Base-by-base conservation (phyloP, 768 basidiomycete species). In the Suillus clintonianus region DNA sequence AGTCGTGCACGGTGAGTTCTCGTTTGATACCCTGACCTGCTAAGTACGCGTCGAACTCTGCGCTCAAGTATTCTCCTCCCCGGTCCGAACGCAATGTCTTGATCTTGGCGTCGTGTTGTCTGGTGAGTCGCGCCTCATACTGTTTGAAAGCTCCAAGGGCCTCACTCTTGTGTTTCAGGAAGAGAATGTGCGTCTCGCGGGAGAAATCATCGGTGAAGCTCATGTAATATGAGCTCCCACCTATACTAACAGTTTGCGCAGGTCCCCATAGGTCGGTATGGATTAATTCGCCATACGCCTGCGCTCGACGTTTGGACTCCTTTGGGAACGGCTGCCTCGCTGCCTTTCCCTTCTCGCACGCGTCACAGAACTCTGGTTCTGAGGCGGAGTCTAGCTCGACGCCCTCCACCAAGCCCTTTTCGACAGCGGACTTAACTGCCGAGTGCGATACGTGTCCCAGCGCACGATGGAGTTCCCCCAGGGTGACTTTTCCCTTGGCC, bases 141-240 rank as follows among this genome's bases (percentile, higher is more conserved):
- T 66, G 51, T 15, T 68, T 65, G 62, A 76, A 79, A 10, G 71
- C 65, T 13, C 62, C 60, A 9, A 76, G 63, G 1, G 71, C 67
- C 24, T 75, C 54, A 37, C 72, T 71, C 62, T 81, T 82, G 1
- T 55, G 60, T 9, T 64, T 62, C 10, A 80, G 62, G n/a, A 74
- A 65, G 48, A 68, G 65, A 7, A 76, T 47, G 5, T 65, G 66
- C 13, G 71, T 73, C 17, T 67, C 62, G 8, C 74, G 69, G 0
- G 75, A 65, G 32, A 67, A 59, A 45, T 81, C 75, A 56, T 83
- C 78, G 0, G 68, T 79, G 61, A 77, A 82, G 0, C 71, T 76
- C 15, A 70, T 62, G 50, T 75, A 77, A 51, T 82, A 82, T 2
- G 55, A 34, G 2, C 67, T 42, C n/a, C 77, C 72, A 0, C 72